Percentiles rank a stretch among this genome's conserved stretches.
phyloP scores from a whole-genome alignment of 202 grass and related monocot species.

The Panicum hallii region DNA sequence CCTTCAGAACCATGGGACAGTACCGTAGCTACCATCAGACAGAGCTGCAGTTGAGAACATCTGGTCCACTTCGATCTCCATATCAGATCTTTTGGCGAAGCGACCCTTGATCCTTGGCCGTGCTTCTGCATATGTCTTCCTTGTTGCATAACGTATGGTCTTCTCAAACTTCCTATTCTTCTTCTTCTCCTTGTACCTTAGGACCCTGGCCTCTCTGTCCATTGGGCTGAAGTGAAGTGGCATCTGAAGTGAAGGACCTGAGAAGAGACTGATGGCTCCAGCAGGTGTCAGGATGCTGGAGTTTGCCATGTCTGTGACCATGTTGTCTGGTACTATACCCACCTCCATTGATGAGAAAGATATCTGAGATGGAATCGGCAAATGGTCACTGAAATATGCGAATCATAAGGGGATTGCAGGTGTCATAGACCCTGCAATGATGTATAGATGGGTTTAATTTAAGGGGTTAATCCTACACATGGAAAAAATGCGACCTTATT shows the following conservation, averaged over 20 bases:
- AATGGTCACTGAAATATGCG: slow-evolving; percentile 63
- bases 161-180: slow-evolving; percentile 78
- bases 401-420: slow-evolving; percentile 54
- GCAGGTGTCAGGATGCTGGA: slow-evolving; percentile 41
- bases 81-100: slow-evolving; percentile 67
- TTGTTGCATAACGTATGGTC: slow-evolving; percentile 81
- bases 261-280: slow-evolving; percentile 48
- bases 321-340: slow-evolving; percentile 65
- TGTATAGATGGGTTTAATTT: slow-evolving; percentile 39
- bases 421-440: slow-evolving; percentile 52
- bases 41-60: slow-evolving; percentile 61
- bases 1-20: slow-evolving; percentile 56
- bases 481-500: background rate
- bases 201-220: slow-evolving; percentile 71
- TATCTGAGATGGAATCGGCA: slow-evolving; percentile 70
- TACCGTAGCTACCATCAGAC: slow-evolving; percentile 54
- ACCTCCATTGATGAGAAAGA: slow-evolving; percentile 77
- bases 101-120: slow-evolving; percentile 80
- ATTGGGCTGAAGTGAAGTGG: slow-evolving; percentile 50
- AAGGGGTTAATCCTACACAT: background rate
- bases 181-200: slow-evolving; percentile 90
- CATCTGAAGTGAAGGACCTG: slow-evolving; percentile 50
- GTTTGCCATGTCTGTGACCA: slow-evolving; percentile 55
- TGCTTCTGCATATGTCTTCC: slow-evolving; percentile 78
- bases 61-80: slow-evolving; percentile 61